phyloP scores from a whole-genome alignment of 192 early-diverging fungal species.

The Ambispora gerdemannii region DNA sequence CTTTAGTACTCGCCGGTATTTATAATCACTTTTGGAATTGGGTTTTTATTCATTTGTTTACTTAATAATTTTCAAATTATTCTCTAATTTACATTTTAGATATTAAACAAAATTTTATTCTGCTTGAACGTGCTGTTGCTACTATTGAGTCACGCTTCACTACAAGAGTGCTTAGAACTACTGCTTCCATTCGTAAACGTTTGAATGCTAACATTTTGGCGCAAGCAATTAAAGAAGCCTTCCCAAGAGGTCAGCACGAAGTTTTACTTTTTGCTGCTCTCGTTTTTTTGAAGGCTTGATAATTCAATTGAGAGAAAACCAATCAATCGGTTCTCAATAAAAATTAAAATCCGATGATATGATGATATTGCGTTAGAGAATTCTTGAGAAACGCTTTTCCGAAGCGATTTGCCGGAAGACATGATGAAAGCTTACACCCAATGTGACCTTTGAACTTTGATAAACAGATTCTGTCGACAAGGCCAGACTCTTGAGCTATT shows the following conservation, averaged over 20 bases:
- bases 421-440: constrained; percentile 16
- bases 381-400: neutral
- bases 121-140: constrained; percentile 80
- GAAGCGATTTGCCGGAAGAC: neutral
- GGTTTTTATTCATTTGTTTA: neutral
- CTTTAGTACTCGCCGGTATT: constrained; percentile 18
- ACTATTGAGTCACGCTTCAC: constrained; percentile 85
- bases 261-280: too few relatives aligned
- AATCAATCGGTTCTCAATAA: too few relatives aligned
- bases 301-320: too few relatives aligned
- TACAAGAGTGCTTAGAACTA: constrained; percentile 81
- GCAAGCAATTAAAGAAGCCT: constrained; percentile 55
- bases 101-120: constrained; percentile 77
- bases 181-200: constrained; percentile 75
- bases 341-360: too few relatives aligned
- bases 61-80: neutral
- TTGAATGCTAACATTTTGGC: constrained; percentile 64
- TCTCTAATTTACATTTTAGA: constrained; percentile 51
- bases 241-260: constrained; percentile 44
- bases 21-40: neutral
- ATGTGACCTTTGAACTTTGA: constrained; percentile 29
- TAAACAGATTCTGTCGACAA: constrained; percentile 35
- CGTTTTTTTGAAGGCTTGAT: too few relatives aligned
- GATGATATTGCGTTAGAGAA: neutral
- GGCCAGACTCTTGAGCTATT: constrained; percentile 31